Evolutionary conservation across 116 monocot genomes (phyloP), one percentile per base, ranked within the genome.

Genomic region (Posidonia oceanica): DNA sequence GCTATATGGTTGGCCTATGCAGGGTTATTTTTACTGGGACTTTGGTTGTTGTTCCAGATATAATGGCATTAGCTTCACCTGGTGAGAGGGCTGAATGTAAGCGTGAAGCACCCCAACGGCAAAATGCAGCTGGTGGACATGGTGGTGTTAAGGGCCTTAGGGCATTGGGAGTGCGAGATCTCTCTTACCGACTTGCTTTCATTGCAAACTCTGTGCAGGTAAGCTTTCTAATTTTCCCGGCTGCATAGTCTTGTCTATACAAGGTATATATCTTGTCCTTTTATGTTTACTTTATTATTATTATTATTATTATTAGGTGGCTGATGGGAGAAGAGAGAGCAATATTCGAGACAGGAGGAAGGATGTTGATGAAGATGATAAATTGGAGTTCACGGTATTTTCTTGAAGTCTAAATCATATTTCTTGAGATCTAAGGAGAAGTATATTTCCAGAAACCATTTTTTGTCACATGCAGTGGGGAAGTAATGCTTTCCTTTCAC

Each of bases 141-240:
- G 90, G 82, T 82, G 93, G 98, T 72, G 84, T 98, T 29, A 85
- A 82, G 64, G 93, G 98, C 36, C 83, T 98, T 22, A 75, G 75
- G 58, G 72, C 87, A 69, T 77, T 98, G 73, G 98, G 98, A 42
- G 98, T 90, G 40, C 78, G 98, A 69, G 98, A 98, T 70, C 85
- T 98, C 41, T 89, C 92, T 7, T 98, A 98, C 64, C 85, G 87
- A 5, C 85, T 98, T 76, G 97, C 97, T 52, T 98, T 98, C 64
- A 83, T 98, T 70, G 98, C 93, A 65, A 98, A 93, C 69, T 98
- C 93, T 6, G 93, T 93, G 66, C 93, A 98, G 90, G 98, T 97
- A 78, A 80, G 83, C 80, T 83, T 67, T 21, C 62, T 20, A 39
- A 29, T 36, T 63, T 10, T 65, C 11, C 11, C 4, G 54, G 13